Evolutionary conservation across 768 basidiomycete genomes (phyloP).

Genomic region (Multifurca ochricompacta): DNA sequence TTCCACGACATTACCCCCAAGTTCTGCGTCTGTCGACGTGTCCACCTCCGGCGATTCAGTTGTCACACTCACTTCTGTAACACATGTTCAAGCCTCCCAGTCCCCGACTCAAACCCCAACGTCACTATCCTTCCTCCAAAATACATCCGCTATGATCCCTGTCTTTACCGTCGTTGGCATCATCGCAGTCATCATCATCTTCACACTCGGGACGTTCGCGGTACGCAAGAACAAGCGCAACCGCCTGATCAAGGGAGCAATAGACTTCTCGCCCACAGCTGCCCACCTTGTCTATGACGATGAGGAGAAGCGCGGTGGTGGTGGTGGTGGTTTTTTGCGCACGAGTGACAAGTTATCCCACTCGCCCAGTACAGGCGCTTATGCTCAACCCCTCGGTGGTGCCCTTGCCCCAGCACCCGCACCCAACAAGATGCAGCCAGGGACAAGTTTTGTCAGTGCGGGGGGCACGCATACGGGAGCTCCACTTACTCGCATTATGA

Average conservation of each 20-base stretch:
- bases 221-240: constrained; percentile 43
- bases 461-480: neutral
- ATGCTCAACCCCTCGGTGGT: too few species aligned
- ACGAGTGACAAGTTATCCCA: neutral
- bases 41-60: constrained; percentile 9
- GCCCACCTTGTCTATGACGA: constrained; percentile 1
- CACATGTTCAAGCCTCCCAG: constrained; percentile 26
- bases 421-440: neutral
- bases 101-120: constrained; percentile 23
- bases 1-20: neutral
- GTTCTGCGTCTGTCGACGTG: neutral
- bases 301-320: neutral
- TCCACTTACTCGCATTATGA: neutral
- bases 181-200: constrained; percentile 37
- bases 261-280: constrained; percentile 19
- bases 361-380: neutral
- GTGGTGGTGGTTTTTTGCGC: neutral
- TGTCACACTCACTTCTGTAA: constrained; percentile 21
- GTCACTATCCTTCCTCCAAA: constrained; percentile 45
- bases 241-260: constrained; percentile 23
- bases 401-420: too few species aligned
- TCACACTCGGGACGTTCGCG: constrained; percentile 37
- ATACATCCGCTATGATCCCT: constrained; percentile 54
- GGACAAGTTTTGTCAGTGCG: too few species aligned
- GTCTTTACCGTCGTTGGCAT: constrained; percentile 50